Conservation (phyloP, 75 land plant genomes). For the Chamaecyparis obtusa region DNA sequence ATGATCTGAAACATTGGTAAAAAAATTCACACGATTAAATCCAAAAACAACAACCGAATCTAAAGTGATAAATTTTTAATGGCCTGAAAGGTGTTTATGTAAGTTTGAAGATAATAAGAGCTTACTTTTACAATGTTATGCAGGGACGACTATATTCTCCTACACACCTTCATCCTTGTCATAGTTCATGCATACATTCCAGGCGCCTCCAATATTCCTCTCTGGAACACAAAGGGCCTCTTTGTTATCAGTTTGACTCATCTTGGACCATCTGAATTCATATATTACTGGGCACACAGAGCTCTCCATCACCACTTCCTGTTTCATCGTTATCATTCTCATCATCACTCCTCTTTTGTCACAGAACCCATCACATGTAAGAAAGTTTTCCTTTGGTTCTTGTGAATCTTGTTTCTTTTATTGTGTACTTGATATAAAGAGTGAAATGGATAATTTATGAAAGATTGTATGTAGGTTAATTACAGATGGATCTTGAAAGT, state of each 20-base stretch:
- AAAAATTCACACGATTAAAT: too few species aligned
- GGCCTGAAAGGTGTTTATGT: too few species aligned
- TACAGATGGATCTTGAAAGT: too few species aligned
- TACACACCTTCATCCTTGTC: not conserved
- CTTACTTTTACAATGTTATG: not conserved
- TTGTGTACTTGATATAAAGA: too few species aligned
- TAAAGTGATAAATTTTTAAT: too few species aligned
- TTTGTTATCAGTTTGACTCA: conserved; percentile 42
- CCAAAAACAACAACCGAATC: too few species aligned
- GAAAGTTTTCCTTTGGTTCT: not conserved
- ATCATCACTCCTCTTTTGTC: conserved; percentile 77
- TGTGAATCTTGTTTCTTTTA: too few species aligned
- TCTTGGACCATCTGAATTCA: conserved; percentile 73
- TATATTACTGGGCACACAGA: conserved; percentile 92
- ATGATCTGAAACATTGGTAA: too few species aligned
- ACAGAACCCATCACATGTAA: conserved; percentile 88
- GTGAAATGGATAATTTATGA: too few species aligned
- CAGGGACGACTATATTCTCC: conserved; percentile 10
- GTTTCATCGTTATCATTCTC: conserved; percentile 80
- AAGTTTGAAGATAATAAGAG: too few species aligned
- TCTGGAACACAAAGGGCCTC: conserved; percentile 64
- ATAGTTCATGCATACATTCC: not conserved
- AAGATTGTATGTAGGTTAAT: too few species aligned
- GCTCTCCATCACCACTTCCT: conserved; percentile 88
- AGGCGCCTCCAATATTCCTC: conserved; percentile 21